A percentile compares a stretch with the other conserved stretches of the same genome.
phyloP scores from a whole-genome alignment of 192 early-diverging fungal genomes.

The Thoreauomyces humboldtii region DNA sequence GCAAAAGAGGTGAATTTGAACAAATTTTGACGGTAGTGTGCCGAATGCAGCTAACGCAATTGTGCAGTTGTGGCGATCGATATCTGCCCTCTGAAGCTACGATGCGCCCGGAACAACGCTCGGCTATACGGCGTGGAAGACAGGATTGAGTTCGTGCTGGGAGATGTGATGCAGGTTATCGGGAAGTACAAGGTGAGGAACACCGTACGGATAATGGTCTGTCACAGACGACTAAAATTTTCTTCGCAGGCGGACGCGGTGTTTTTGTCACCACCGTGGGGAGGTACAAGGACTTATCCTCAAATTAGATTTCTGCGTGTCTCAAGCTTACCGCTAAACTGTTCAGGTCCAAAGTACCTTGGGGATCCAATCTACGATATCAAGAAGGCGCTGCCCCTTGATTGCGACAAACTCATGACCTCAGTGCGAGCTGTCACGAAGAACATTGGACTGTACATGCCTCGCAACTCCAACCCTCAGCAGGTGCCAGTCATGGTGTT shows the following conservation, averaged over 20 bases:
- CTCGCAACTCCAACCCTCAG: slow-evolving; percentile 70
- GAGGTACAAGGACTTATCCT: too few species aligned
- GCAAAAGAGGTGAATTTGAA: slow-evolving; percentile 76
- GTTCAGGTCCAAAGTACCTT: slow-evolving; percentile 76
- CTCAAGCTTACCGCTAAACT: too few species aligned
- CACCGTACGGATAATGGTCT: too few species aligned
- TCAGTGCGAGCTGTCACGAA: slow-evolving; percentile 7
- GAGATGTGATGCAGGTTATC: slow-evolving; percentile 78
- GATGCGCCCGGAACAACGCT: slow-evolving; percentile 85
- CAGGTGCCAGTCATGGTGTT: slow-evolving; percentile 41
- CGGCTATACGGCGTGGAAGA: slow-evolving; percentile 86
- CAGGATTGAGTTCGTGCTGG: slow-evolving; percentile 90
- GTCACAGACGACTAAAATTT: too few species aligned
- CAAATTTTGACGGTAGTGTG: slow-evolving; percentile 16
- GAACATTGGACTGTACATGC: slow-evolving; percentile 85
- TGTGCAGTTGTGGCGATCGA: slow-evolving; percentile 85
- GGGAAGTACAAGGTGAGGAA: slow-evolving; percentile 26
- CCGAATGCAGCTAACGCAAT: too few species aligned
- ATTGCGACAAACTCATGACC: slow-evolving; percentile 64
- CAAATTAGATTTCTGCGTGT: slow-evolving; percentile 37
- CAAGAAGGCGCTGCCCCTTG: slow-evolving; percentile 68
- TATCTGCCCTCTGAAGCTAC: slow-evolving; percentile 73
- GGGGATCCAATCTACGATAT: slow-evolving; percentile 60
- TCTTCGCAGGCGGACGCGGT: slow-evolving; percentile 74
- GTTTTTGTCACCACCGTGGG: slow-evolving; percentile 96